Conservation (phyloP, 352 stramenopile species). For the Globisporangium paroecandrum region DNA sequence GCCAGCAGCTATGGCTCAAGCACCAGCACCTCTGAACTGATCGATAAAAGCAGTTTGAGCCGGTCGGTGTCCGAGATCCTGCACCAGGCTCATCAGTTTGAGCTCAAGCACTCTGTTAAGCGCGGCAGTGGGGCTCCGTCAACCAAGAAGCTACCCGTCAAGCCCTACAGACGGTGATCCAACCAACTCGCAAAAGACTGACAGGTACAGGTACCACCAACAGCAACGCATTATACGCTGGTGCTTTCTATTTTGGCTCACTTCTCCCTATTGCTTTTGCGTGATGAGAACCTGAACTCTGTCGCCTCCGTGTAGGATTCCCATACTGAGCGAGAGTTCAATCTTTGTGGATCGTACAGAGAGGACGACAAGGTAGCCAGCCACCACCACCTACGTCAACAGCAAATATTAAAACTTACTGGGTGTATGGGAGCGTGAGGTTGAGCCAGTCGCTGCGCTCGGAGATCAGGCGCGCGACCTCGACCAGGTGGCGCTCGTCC, state of each 20-base stretch:
- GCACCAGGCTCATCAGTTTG: constrained; percentile 5
- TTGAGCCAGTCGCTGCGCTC: constrained; percentile 69
- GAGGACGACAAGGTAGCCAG: background rate
- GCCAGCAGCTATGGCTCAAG: background rate
- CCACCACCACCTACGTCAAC: background rate
- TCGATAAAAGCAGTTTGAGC: background rate
- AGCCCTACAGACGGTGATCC: background rate
- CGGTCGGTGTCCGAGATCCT: constrained; percentile 15
- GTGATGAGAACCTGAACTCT: background rate
- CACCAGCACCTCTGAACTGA: background rate
- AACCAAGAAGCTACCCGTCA: background rate
- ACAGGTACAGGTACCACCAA: background rate
- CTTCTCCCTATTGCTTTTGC: background rate
- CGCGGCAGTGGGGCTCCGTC: background rate
- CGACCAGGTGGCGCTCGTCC: constrained; percentile 62
- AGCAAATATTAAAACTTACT: constrained; percentile 18
- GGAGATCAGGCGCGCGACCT: constrained; percentile 54
- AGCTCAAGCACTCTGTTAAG: constrained; percentile 9
- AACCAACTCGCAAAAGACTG: background rate
- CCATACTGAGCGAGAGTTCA: background rate
- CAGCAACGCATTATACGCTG: background rate
- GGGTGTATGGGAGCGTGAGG: constrained; percentile 47
- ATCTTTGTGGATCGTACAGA: background rate
- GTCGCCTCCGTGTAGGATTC: constrained; percentile 2
- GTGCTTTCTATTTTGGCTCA: background rate